Evolutionary conservation across 2,329 filamentous ascomycete species (phyloP), one percentile per base, ranked within the genome.

Genomic region (Hypoxylon sp.): DNA sequence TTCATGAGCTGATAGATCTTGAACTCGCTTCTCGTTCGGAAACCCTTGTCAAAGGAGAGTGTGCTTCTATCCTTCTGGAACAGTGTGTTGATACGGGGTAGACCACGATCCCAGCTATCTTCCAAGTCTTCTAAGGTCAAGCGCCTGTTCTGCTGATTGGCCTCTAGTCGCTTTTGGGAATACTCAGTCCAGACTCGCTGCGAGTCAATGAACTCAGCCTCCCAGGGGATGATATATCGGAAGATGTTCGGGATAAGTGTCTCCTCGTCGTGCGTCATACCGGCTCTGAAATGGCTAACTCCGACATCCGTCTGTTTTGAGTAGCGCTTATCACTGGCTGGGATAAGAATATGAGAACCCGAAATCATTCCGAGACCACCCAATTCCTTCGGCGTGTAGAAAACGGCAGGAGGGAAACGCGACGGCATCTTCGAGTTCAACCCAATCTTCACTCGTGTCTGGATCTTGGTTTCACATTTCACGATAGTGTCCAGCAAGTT

Each of bases 351-450:
- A 78, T 99, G 96, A 11, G 94, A 98, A 44, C 96, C 96, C 10
- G 96, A 99, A 73, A 99, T 98, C 96, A 99, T 99, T 77, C 96
- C 96, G 4, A 99, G 84, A 79, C 96, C 96, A 84, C 96, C 96
- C 54, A 99, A 85, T 78, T 99, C 96, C 82, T 99, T 99, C 0
- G 97, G 97, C 0, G 96, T 99, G 77, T 99, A 99, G 82, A 99
- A 99, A 2, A 99, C 96, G 3, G 96, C 96, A 17, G 96, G 96
- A 17, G 96, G 96, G 85, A 99, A 99, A 84, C 96, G 92, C 46
- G 94, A 98, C 58, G 96, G 96, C 96, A 99, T 99, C 84, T 99
- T 99, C 3, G 95, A 98, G 82, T 99, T 99, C 67, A 99, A 82
- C 2, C 96, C 96, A 75, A 99, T 99, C 87, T 99, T 99, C 75